Base-by-base conservation (phyloP, 208 protist species). In the Endotrypanum monterogeii region DNA sequence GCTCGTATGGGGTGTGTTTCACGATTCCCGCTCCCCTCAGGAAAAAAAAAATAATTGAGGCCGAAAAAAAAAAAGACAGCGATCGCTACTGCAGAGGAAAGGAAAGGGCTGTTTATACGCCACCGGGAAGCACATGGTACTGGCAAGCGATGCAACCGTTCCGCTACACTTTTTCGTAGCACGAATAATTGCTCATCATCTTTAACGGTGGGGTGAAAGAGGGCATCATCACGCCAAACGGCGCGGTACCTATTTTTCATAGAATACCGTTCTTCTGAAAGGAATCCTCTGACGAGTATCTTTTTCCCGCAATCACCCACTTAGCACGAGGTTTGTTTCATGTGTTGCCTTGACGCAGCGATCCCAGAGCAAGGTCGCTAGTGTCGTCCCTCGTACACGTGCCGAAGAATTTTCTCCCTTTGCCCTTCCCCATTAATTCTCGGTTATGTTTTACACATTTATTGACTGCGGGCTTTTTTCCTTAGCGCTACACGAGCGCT, bases 391-490 rank as follows among this genome's bases (percentile, higher is more conserved):
- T 39, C 28, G 30, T 8, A 20, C 35, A 20, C n/a, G 7, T n/a
- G 16, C 28, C 3, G 50, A 50, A 12, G 7, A 25, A 50, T 30
- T 23, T n/a, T 39, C 50, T 39, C 3, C 35, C 8, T 60, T 12
- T 12, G 37, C 44, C 58, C 56, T 76, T 58, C 41, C 69, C 37
- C 54, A 63, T 61, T 71, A 75, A 67, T 77, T 67, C 32, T 30
- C 6, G 0, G n/a, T n/a, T n/a, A n/a, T n/a, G n/a, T n/a, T 48
- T 48, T 48, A 48, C 5, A 48, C 5, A 11, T 5, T 48, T 48
- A 14, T 48, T 48, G 44, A 11, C 44, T 5, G n/a, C n/a, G 44
- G 44, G 44, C 54, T 75, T 79, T 28, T 72, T 28, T 71, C 18
- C 1, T 52, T 20, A 28, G 12, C 6, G n/a, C 30, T 30, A 20